phyloP scores from a whole-genome alignment of 768 basidiomycete species.

The Macrolepiota albuminosa region DNA sequence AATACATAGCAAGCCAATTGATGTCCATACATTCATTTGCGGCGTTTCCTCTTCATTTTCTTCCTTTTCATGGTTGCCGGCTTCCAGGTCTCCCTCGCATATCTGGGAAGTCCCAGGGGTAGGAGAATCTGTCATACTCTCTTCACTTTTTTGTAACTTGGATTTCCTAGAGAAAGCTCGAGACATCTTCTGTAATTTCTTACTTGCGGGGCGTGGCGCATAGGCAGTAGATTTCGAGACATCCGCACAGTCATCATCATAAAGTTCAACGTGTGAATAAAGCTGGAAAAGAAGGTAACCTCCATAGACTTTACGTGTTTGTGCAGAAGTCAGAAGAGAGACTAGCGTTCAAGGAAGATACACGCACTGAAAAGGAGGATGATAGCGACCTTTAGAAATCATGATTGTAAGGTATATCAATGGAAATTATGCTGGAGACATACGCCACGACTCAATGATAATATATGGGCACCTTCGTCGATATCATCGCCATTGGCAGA shows the following conservation, averaged over 20 bases:
- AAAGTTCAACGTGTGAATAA: conserved; percentile 69
- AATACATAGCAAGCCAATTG: conserved; percentile 45
- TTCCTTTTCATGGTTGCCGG: neutral
- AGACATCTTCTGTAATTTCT: neutral
- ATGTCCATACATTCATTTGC: conserved; percentile 48
- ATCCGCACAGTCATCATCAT: conserved; percentile 42
- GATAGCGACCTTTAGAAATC: conserved; percentile 52
- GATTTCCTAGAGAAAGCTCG: neutral
- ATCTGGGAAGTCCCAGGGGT: neutral
- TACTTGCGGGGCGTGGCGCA: neutral
- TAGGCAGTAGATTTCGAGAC: conserved; percentile 31
- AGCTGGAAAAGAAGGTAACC: conserved; percentile 80
- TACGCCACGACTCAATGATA: conserved; percentile 73
- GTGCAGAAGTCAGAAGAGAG: conserved; percentile 33
- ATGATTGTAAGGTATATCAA: neutral
- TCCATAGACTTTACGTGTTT: conserved; percentile 53
- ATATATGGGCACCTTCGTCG: conserved; percentile 38
- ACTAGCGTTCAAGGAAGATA: neutral
- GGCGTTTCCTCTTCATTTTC: conserved; percentile 44
- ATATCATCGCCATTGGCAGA: conserved; percentile 26
- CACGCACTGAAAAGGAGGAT: conserved; percentile 70
- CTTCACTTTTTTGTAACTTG: conserved; percentile 19
- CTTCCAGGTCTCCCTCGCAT: conserved; percentile 5
- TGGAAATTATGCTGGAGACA: conserved; percentile 18
- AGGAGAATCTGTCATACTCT: neutral